phyloP scores from a whole-genome alignment of 2,329 filamentous ascomycete genomes.

The Graphilbum ipis-grandicollis region DNA sequence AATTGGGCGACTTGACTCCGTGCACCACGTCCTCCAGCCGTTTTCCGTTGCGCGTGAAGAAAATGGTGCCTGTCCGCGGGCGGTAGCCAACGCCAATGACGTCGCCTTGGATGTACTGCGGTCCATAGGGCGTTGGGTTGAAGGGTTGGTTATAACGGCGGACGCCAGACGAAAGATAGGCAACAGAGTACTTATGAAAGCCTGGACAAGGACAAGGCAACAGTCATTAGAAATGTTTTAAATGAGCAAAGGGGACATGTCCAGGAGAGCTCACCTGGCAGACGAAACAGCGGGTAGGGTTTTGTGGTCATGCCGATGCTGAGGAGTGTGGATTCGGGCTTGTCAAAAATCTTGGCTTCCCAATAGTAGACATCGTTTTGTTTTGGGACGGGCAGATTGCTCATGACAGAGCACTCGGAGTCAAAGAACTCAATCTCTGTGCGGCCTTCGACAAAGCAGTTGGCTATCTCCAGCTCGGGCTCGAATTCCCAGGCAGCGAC shows the following conservation, averaged over 20 bases:
- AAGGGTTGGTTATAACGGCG: conserved; percentile 92
- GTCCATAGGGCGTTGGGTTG: conserved; percentile 59
- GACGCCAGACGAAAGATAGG: conserved; percentile 75
- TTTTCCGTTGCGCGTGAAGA: conserved; percentile 97
- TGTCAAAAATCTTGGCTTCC: conserved; percentile 98
- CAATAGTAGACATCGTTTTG: conserved; percentile 99
- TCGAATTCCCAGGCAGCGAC: conserved; percentile 99
- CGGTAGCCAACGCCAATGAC: conserved; percentile 92
- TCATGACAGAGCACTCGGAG: conserved; percentile 91
- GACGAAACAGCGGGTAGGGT: conserved; percentile 82
- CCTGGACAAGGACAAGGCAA: conserved; percentile 30
- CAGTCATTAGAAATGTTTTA: not conserved
- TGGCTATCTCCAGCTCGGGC: conserved; percentile 95
- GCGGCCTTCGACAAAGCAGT: conserved; percentile 91
- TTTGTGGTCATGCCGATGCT: conserved; percentile 94
- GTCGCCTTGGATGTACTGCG: conserved; percentile 77
- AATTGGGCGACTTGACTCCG: conserved; percentile 85
- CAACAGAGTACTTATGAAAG: conserved; percentile 81
- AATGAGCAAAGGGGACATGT: not conserved
- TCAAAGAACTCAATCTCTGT: conserved; percentile 99
- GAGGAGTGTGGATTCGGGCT: conserved; percentile 72
- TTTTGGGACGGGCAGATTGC: conserved; percentile 90
- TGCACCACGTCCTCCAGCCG: conserved; percentile 89
- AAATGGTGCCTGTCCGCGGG: conserved; percentile 83
- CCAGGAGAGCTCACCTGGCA: conserved; percentile 53